Percentiles rank a stretch among this genome's conserved stretches.
phyloP scores from a whole-genome alignment of 805 yeast genomes.

The Hanseniaspora meyeri region DNA sequence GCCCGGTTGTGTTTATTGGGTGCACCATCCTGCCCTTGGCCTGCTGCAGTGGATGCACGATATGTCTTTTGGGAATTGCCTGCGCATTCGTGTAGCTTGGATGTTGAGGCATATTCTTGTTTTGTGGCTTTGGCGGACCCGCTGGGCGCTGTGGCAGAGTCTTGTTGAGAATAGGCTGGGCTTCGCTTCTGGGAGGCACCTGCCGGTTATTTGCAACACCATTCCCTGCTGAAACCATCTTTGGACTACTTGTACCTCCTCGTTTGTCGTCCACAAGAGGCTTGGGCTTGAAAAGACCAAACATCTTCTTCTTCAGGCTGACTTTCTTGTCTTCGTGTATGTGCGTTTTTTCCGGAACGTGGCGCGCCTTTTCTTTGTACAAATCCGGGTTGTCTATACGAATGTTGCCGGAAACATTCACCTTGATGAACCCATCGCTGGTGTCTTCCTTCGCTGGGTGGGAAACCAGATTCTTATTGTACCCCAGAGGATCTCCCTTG shows the following conservation, averaged over 20 bases:
- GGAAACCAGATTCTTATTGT: neutral
- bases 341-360: neutral
- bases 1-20: neutral
- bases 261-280: neutral
- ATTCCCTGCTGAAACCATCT: neutral
- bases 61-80: neutral
- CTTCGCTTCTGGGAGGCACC: no score
- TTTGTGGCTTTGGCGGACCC: neutral
- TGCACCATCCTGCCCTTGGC: neutral
- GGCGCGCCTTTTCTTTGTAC: neutral
- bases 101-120: neutral
- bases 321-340: neutral
- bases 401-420: slow-evolving; percentile 2
- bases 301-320: neutral
- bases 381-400: slow-evolving; percentile 9
- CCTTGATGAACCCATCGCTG: slow-evolving; percentile 7
- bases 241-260: neutral
- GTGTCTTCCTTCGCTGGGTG: neutral
- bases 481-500: neutral
- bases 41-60: neutral
- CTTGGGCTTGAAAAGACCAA: neutral
- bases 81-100: neutral
- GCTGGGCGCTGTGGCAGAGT: neutral
- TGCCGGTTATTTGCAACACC: neutral
- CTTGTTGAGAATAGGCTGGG: neutral